Percentiles rank a stretch among this genome's conserved stretches.
These are phyloP conservation scores for Trichoderma guizhouense DNA, from an alignment of 2,329 filamentous ascomycete species.

Conservation along the genomic window DNA sequence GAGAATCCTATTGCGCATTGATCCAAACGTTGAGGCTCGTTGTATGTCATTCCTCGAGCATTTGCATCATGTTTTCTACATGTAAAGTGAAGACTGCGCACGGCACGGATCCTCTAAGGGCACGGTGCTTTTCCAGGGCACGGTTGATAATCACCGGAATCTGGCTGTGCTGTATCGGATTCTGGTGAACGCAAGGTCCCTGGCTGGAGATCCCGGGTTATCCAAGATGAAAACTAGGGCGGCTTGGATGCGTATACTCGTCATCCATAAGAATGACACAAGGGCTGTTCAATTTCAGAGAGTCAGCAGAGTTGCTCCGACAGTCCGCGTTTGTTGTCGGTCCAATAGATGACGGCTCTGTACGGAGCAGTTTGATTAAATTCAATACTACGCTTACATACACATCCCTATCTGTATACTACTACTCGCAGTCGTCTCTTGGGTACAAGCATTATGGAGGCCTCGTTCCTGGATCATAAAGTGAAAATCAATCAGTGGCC, in stretches of 20 bases:
- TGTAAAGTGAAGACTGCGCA: background rate
- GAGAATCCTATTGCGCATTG: background rate
- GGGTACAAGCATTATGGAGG: background rate
- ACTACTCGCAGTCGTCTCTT: background rate
- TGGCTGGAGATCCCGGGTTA: background rate
- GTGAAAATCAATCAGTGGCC: background rate
- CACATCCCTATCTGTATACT: background rate
- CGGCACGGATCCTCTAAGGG: background rate
- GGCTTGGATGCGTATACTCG: background rate
- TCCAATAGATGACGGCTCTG: background rate
- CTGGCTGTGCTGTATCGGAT: conserved; percentile 9
- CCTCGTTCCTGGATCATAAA: background rate
- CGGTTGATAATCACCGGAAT: background rate
- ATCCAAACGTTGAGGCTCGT: background rate
- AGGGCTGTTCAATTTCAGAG: background rate
- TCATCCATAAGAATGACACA: background rate
- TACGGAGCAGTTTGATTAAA: background rate
- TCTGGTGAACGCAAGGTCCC: conserved; percentile 2
- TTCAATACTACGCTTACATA: background rate
- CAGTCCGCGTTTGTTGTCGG: background rate
- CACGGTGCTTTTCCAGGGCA: background rate
- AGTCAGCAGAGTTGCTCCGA: background rate
- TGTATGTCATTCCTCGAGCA: background rate
- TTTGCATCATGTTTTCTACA: background rate
- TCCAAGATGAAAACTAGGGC: background rate